Evolutionary conservation across 257 asterid species (phyloP).

Genomic region (Perilla frutescens): DNA sequence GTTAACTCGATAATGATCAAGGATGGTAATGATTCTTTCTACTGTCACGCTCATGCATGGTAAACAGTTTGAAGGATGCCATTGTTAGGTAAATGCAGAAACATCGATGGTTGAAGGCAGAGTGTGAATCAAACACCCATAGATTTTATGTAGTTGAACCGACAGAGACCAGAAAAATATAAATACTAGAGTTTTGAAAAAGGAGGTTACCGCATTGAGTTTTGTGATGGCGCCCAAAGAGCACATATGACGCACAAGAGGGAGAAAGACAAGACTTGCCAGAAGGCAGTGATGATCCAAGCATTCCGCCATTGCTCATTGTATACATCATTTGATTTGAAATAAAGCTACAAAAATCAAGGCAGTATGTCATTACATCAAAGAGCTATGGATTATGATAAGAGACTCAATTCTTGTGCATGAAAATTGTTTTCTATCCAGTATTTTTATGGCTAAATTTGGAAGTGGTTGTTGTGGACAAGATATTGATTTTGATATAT

Average conservation of each 20-base stretch:
- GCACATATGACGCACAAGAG: slow-evolving; percentile 88
- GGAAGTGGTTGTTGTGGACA: not conserved
- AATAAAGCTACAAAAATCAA: slow-evolving; percentile 75
- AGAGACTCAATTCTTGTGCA: slow-evolving; percentile 13
- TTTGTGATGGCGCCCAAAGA: slow-evolving; percentile 98
- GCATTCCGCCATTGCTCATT: slow-evolving; percentile 97
- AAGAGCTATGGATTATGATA: not conserved
- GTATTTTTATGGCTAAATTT: slow-evolving; percentile 4
- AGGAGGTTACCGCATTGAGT: slow-evolving; percentile 74
- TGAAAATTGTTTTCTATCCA: slow-evolving; percentile 1
- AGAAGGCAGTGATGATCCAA: slow-evolving; percentile 96
- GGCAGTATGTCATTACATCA: slow-evolving; percentile 29
- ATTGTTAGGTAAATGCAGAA: slow-evolving; percentile 6
- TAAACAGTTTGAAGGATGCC: slow-evolving; percentile 5
- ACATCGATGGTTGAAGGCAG: not conserved
- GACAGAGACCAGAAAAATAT: slow-evolving; percentile 1
- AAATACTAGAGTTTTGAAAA: slow-evolving; percentile 19
- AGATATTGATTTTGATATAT: not conserved
- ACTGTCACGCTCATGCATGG: not conserved
- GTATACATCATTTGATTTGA: slow-evolving; percentile 85
- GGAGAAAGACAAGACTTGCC: slow-evolving; percentile 93
- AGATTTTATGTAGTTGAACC: slow-evolving; percentile 14
- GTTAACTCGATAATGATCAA: not conserved
- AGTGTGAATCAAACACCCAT: slow-evolving; percentile 20
- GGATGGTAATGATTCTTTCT: not conserved